Base-by-base conservation (phyloP, 2,329 filamentous ascomycete species). In the Fusarium incarnatum region DNA sequence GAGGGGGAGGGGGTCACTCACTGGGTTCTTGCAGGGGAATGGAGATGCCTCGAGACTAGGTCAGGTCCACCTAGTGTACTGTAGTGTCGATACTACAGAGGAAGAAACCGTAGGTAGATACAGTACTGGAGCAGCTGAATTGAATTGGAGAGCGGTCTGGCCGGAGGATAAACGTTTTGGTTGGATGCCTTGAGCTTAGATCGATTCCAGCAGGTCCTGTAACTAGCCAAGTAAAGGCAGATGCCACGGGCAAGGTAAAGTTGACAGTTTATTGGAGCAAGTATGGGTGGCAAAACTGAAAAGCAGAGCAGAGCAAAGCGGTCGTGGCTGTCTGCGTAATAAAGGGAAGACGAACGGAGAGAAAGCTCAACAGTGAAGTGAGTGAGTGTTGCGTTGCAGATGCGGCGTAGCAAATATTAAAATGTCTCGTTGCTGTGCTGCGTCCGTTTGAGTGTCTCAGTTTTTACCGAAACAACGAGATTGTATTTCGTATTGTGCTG, bases 31-130 rank as follows among this genome's bases (percentile, higher is more conserved):
- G 40, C 48, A 32, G 48, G 46, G 59, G 60, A 61, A 60, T 62
- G 70, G 70, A 66, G 70, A 60, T 61, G 61, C 68, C 71, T 71
- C 68, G 53, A 64, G 60, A 64, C 62, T 64, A 64, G 62, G 53
- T 64, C 62, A 64, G 62, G 60, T 64, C 60, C 59, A 64, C 37
- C 44, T 23, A 48, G 23, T 60, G 42, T 34, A 41, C 8, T 59
- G 37, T 25, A 23, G 34, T 52, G 25, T 52, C 32, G 40, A 27
- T 30, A 50, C 34, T 63, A 45, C 28, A 45, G n/a, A 48, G 53
- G 41, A 55, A 34, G 42, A 25, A 40, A 28, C 58, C 50, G 50
- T 30, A 56, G 44, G 53, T 48, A 53, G 28, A 56, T 56, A 16
- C 28, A 32, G 37, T n/a, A 42, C 22, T 37, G n/a, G 30, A 37